Percentiles rank a stretch among this genome's conserved stretches.
Conservation (phyloP, 2,329 filamentous ascomycete species). For the Fusarium beomiforme region DNA sequence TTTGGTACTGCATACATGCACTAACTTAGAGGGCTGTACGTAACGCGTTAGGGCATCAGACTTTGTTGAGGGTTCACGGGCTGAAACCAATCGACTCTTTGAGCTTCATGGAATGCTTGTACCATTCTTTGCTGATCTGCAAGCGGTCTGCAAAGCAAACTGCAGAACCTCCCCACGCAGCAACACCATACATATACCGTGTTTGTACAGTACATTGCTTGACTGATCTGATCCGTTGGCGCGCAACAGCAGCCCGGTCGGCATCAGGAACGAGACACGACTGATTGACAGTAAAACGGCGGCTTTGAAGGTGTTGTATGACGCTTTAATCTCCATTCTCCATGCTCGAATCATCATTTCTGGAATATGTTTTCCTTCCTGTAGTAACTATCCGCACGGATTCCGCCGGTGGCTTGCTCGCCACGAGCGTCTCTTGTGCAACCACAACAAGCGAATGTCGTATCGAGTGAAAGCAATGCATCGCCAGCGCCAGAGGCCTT, state of each 20-base stretch:
- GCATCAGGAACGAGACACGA: conserved; percentile 12
- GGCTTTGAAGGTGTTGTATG: conserved; percentile 11
- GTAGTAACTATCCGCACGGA: conserved; percentile 9
- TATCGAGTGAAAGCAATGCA: conserved; percentile 20
- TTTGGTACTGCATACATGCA: conserved; percentile 30
- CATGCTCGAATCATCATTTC: conserved; percentile 9
- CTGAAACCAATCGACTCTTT: conserved; percentile 32
- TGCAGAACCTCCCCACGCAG: conserved; percentile 29
- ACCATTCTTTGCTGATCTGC: conserved; percentile 36
- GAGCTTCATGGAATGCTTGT: conserved; percentile 27
- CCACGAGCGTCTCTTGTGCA: conserved; percentile 30
- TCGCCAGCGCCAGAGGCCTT: conserved; percentile 19
- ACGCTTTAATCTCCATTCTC: conserved; percentile 15
- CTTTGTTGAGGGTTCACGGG: conserved; percentile 35
- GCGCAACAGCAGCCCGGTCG: conserved; percentile 9
- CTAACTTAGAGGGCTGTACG: conserved; percentile 33
- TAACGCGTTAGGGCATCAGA: conserved; percentile 34
- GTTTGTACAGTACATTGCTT: background rate
- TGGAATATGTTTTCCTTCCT: conserved; percentile 19
- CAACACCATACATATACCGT: background rate
- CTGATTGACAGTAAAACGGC: conserved; percentile 22
- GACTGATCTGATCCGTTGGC: conserved; percentile 14
- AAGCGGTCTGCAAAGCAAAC: conserved; percentile 35
- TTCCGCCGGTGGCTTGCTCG: conserved; percentile 28
- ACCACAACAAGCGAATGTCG: conserved; percentile 25